Conservation (phyloP, 768 basidiomycete species). For the Boletus speciosus region DNA sequence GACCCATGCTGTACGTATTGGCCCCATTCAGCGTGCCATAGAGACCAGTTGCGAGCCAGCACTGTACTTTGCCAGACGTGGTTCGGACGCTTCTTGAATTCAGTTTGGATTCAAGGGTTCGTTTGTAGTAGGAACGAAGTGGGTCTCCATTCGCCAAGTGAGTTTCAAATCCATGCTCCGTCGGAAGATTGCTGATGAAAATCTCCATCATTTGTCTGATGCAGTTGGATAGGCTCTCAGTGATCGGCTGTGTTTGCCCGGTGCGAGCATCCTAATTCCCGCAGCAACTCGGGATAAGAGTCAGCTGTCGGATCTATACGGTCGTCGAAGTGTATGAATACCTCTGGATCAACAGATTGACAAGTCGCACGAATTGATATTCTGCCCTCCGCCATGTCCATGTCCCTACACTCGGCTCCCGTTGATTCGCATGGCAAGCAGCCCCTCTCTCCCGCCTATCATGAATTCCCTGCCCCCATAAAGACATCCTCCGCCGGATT, state of each 20-base stretch:
- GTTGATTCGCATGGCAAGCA: not conserved
- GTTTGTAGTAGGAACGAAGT: not conserved
- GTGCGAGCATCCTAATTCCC: too few species aligned
- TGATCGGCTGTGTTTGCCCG: not conserved
- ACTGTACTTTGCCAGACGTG: not conserved
- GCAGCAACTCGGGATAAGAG: not conserved
- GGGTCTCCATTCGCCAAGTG: not conserved
- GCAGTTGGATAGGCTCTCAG: too few species aligned
- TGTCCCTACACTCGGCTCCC: not conserved
- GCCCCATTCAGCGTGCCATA: not conserved
- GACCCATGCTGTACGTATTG: not conserved
- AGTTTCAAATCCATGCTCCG: not conserved
- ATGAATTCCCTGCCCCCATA: conserved; percentile 54
- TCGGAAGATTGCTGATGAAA: not conserved
- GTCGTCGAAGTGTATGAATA: too few species aligned
- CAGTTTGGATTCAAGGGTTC: not conserved
- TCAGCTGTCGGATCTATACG: too few species aligned
- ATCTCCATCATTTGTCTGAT: not conserved
- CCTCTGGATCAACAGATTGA: too few species aligned
- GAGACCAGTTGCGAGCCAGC: not conserved
- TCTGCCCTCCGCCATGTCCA: not conserved
- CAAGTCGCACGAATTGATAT: not conserved
- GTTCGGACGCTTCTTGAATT: not conserved
- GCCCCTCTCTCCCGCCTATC: conserved; percentile 47
- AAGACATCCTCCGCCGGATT: conserved; percentile 54